Conservation (phyloP, 148 eudicot genomes). For the Limonium bicolor region DNA sequence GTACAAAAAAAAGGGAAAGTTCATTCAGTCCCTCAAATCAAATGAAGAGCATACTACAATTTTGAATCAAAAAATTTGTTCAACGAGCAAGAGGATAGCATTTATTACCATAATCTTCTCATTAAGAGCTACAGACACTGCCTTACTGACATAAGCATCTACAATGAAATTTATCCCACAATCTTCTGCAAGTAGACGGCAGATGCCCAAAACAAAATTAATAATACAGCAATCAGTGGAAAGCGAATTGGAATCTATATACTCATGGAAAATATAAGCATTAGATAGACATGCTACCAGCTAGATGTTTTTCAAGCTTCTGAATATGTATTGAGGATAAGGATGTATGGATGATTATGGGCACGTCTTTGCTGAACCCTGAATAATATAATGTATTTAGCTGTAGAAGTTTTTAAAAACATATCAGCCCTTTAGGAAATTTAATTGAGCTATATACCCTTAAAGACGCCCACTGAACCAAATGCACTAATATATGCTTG, state of each 20-base stretch:
- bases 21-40: neutral
- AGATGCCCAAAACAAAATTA: neutral
- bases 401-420: no score
- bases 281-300: conserved; percentile 21
- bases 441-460: conserved; percentile 49
- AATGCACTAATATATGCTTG: conserved; percentile 43
- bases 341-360: conserved; percentile 42
- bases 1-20: neutral
- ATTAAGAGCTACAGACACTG: conserved; percentile 34
- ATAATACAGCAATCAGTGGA: neutral
- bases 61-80: neutral
- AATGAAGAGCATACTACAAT: neutral
- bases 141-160: conserved; percentile 48
- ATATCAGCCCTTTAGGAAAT: no score
- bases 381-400: conserved; percentile 14
- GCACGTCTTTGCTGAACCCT: conserved; percentile 51
- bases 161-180: conserved; percentile 31
- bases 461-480: conserved; percentile 36
- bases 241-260: neutral
- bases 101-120: conserved; percentile 57
- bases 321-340: conserved; percentile 36
- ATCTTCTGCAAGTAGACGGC: conserved; percentile 28
- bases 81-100: neutral
- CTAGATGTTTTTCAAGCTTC: conserved; percentile 48
- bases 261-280: neutral